Percentiles rank a stretch among this genome's conserved stretches.
phyloP scores from a whole-genome alignment of 140 eudicot genomes.

The Stevia rebaudiana region DNA sequence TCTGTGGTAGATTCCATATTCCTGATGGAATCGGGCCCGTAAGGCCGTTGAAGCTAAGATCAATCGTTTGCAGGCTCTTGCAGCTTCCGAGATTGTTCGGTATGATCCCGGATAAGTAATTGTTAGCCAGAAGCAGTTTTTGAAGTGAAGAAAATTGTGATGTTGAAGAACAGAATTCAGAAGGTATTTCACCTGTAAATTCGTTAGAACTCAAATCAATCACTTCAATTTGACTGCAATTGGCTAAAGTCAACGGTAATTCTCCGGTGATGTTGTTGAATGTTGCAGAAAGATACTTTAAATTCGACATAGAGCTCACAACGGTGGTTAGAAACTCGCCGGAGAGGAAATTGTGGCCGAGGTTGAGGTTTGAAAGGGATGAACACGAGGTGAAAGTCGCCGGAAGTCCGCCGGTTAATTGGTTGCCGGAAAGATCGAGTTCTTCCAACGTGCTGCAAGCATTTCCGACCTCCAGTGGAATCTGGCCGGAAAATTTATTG shows the following conservation, averaged over 20 bases:
- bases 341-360: conserved; percentile 63
- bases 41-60: conserved; percentile 69
- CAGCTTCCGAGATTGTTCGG: conserved; percentile 62
- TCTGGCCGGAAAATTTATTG: conserved; percentile 55
- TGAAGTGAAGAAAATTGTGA: conserved; percentile 39
- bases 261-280: conserved; percentile 63
- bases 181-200: conserved; percentile 59
- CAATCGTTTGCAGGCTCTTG: conserved; percentile 56
- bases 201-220: conserved; percentile 73
- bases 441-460: conserved; percentile 51
- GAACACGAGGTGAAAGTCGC: conserved; percentile 45
- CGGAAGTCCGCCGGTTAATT: conserved; percentile 56
- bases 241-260: conserved; percentile 53
- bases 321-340: conserved; percentile 56
- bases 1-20: conserved; percentile 61
- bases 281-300: conserved; percentile 57
- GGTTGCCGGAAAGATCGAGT: conserved; percentile 65
- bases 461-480: conserved; percentile 56
- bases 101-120: conserved; percentile 50
- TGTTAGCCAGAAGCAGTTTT: conserved; percentile 49
- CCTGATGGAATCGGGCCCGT: conserved; percentile 49
- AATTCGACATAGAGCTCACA: conserved; percentile 50
- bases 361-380: conserved; percentile 45
- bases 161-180: conserved; percentile 47
- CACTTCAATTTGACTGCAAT: conserved; percentile 62